Conservation (phyloP, 371 early-diverging fungal species). For the Mortierella sp. region DNA sequence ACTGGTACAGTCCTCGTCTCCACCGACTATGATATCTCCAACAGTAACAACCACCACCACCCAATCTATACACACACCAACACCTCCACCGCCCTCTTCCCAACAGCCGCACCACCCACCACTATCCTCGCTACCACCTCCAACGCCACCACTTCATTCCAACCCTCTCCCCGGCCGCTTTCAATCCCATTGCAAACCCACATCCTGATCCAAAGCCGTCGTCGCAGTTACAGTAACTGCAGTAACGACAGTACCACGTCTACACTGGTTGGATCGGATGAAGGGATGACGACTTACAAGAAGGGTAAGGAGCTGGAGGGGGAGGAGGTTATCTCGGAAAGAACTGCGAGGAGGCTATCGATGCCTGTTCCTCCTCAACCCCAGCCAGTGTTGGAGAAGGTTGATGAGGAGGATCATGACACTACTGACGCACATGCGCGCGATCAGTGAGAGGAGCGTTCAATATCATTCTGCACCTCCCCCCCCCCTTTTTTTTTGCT, state of each 20-base stretch:
- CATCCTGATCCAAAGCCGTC: constrained; percentile 9
- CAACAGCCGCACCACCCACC: neutral
- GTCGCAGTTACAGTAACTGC: constrained; percentile 30
- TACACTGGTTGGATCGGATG: constrained; percentile 37
- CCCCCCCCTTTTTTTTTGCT: neutral
- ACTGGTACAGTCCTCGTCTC: neutral
- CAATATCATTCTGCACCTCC: neutral
- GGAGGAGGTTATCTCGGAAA: neutral
- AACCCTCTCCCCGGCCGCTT: neutral
- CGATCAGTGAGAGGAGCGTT: neutral
- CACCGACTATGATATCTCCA: neutral
- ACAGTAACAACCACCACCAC: neutral
- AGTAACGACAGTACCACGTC: constrained; percentile 31
- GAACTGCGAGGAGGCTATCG: neutral
- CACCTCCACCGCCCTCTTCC: neutral
- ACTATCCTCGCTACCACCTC: neutral
- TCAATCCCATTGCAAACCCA: neutral
- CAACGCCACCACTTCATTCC: neutral
- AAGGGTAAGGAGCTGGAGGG: neutral
- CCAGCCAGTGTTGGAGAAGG: constrained; percentile 14
- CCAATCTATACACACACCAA: neutral
- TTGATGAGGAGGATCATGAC: constrained; percentile 15
- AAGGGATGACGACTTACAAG: neutral
- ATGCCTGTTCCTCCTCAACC: neutral
- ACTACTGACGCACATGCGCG: neutral